A percentile compares a stretch with the other conserved stretches of the same genome.
These are phyloP conservation scores for Verticillium dahliae DNA, from an alignment of 2,329 filamentous ascomycete species.

Conservation along the genomic window DNA sequence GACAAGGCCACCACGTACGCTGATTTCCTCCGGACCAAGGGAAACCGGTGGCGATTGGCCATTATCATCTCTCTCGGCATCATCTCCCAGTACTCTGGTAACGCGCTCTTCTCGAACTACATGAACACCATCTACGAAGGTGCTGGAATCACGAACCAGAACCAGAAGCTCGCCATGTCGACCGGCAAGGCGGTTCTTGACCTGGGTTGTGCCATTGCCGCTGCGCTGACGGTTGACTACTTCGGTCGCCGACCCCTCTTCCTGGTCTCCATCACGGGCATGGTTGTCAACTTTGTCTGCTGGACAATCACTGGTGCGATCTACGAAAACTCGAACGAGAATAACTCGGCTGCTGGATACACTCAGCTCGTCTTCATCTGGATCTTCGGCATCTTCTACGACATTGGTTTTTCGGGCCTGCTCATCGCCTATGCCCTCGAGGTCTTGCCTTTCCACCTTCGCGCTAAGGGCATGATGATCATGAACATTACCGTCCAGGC, in stretches of 20 bases:
- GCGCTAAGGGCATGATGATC: constrained; percentile 55
- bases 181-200: constrained; percentile 55
- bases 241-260: constrained; percentile 48
- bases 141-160: constrained; percentile 52
- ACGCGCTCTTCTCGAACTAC: constrained; percentile 62
- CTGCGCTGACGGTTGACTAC: constrained; percentile 42
- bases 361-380: constrained; percentile 53
- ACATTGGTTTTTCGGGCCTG: constrained; percentile 53
- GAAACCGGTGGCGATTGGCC: constrained; percentile 57
- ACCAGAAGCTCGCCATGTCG: constrained; percentile 47
- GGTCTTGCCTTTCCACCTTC: constrained; percentile 50
- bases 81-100: constrained; percentile 63
- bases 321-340: constrained; percentile 39
- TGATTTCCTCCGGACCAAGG: constrained; percentile 55
- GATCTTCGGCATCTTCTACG: constrained; percentile 53
- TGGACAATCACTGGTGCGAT: constrained; percentile 48
- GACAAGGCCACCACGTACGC: constrained; percentile 45
- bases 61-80: constrained; percentile 58
- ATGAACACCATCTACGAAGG: constrained; percentile 55
- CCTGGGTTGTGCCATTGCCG: constrained; percentile 49
- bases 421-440: constrained; percentile 53
- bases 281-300: constrained; percentile 38
- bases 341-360: constrained; percentile 39
- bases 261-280: constrained; percentile 39
- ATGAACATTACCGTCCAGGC: constrained; percentile 60